A percentile compares a stretch with the other conserved stretches of the same genome.
Evolutionary conservation across 768 basidiomycete genomes (phyloP).

Genomic region (Termitomyces sp.): DNA sequence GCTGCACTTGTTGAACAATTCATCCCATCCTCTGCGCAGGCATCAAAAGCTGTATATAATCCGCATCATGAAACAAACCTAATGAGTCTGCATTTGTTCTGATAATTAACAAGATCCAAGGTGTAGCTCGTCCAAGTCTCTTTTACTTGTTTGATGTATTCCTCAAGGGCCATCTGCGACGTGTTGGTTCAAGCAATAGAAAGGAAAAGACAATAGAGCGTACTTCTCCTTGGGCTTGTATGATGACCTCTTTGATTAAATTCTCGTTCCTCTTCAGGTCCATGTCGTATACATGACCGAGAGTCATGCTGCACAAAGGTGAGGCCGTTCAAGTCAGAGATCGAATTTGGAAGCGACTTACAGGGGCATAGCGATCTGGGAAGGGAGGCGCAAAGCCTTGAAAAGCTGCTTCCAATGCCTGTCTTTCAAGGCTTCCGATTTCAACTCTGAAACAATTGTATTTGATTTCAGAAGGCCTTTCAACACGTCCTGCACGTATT

Average conservation of each 20-base stretch:
- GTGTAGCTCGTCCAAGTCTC: slow-evolving; percentile 97
- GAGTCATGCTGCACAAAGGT: slow-evolving; percentile 59
- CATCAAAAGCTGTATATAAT: neutral
- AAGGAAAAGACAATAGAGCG: slow-evolving; percentile 13
- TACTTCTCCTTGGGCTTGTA: slow-evolving; percentile 97
- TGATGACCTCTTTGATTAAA: slow-evolving; percentile 89
- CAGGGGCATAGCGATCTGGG: slow-evolving; percentile 73
- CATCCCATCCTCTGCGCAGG: slow-evolving; percentile 82
- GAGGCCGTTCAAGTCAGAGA: slow-evolving; percentile 4
- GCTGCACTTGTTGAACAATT: slow-evolving; percentile 93
- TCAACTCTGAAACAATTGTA: slow-evolving; percentile 84
- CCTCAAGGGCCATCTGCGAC: slow-evolving; percentile 85
- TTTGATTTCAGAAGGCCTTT: slow-evolving; percentile 87
- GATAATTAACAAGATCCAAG: slow-evolving; percentile 94
- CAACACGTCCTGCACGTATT: slow-evolving; percentile 92
- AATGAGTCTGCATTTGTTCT: slow-evolving; percentile 97
- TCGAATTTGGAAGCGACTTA: slow-evolving; percentile 27
- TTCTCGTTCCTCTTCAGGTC: slow-evolving; percentile 92
- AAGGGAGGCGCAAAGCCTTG: slow-evolving; percentile 75
- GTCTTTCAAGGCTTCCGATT: slow-evolving; percentile 95
- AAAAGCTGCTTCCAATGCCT: slow-evolving; percentile 98
- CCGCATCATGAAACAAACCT: slow-evolving; percentile 37
- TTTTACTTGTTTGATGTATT: slow-evolving; percentile 94
- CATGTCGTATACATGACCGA: slow-evolving; percentile 95
- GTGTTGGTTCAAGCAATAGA: slow-evolving; percentile 13